A percentile compares a stretch with the other conserved stretches of the same genome.
Conservation (phyloP, 2,329 filamentous ascomycete species). For the Penicillium sumatraense region DNA sequence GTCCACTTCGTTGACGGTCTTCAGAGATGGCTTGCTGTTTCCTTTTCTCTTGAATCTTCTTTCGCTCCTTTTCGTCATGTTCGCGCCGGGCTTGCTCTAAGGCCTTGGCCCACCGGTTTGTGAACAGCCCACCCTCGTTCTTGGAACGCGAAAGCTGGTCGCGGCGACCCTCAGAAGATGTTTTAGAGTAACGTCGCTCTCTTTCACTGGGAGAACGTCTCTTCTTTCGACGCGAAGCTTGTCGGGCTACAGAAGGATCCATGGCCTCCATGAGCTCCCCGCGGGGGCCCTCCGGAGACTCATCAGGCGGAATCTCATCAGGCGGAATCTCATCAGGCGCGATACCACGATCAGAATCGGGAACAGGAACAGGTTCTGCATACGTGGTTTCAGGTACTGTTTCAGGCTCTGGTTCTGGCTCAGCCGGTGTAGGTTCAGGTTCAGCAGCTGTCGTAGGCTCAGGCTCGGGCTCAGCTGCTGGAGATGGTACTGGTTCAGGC, state of each 20-base stretch:
- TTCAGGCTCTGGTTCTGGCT: conserved; percentile 5
- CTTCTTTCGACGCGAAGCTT: conserved; percentile 33
- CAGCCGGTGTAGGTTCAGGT: conserved; percentile 10
- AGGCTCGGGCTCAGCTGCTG: neutral
- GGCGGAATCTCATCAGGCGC: conserved; percentile 11
- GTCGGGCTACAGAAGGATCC: conserved; percentile 4
- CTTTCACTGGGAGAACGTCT: conserved; percentile 35
- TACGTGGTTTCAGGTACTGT: neutral
- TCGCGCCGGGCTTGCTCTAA: conserved; percentile 42
- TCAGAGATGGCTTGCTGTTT: conserved; percentile 24
- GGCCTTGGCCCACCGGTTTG: conserved; percentile 39
- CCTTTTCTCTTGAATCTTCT: conserved; percentile 23
- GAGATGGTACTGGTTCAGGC: neutral
- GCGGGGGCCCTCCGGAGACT: conserved; percentile 4
- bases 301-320: conserved; percentile 12
- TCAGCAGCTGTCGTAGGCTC: conserved; percentile 23
- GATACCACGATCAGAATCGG: conserved; percentile 10
- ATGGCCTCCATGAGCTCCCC: conserved; percentile 4
- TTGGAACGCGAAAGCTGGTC: conserved; percentile 37
- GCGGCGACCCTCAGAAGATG: conserved; percentile 39
- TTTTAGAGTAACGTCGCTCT: conserved; percentile 42
- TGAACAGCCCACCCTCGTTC: conserved; percentile 37
- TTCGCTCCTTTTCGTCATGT: conserved; percentile 38
- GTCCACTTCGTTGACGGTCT: conserved; percentile 28
- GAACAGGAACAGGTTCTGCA: conserved; percentile 7